Percentiles rank a stretch among this genome's conserved stretches.
Evolutionary conservation across 2,329 filamentous ascomycete species (phyloP).

Genomic region (Fusarium sp.): DNA sequence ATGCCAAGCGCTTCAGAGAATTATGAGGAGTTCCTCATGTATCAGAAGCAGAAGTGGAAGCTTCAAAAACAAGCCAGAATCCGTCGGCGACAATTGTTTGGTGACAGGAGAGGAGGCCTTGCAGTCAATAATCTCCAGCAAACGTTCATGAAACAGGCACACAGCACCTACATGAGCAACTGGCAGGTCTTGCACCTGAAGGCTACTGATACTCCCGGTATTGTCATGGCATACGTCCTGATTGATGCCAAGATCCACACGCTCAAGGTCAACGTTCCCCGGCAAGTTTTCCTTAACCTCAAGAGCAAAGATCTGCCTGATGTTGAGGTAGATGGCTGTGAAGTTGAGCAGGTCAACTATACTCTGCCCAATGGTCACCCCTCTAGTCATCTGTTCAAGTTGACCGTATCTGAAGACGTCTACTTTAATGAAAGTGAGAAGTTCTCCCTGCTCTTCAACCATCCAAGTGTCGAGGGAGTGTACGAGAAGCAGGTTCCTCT

Average conservation of each 20-base stretch:
- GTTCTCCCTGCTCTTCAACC: slow-evolving; percentile 86
- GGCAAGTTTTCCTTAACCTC: slow-evolving; percentile 91
- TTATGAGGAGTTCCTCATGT: slow-evolving; percentile 88
- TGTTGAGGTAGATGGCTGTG: slow-evolving; percentile 86
- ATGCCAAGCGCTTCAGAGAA: slow-evolving; percentile 90
- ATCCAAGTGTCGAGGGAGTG: slow-evolving; percentile 94
- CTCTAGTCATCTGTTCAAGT: slow-evolving; percentile 92
- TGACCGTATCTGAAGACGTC: slow-evolving; percentile 88
- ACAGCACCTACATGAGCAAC: slow-evolving; percentile 88
- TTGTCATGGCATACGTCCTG: slow-evolving; percentile 89
- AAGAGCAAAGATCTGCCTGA: slow-evolving; percentile 89
- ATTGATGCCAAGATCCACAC: slow-evolving; percentile 94
- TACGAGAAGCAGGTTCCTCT: slow-evolving; percentile 95
- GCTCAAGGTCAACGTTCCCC: slow-evolving; percentile 88
- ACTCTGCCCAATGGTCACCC: slow-evolving; percentile 95
- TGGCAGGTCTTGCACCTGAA: slow-evolving; percentile 95
- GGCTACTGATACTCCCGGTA: slow-evolving; percentile 84
- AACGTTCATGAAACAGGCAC: slow-evolving; percentile 90
- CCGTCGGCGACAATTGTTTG: slow-evolving; percentile 90
- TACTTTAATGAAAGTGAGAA: slow-evolving; percentile 89
- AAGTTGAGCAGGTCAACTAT: slow-evolving; percentile 92
- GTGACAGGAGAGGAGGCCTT: slow-evolving; percentile 74
- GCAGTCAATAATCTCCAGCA: slow-evolving; percentile 69
- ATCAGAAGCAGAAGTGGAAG: slow-evolving; percentile 99
- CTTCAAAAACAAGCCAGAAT: slow-evolving; percentile 92